A percentile compares a stretch with the other conserved stretches of the same genome.
phyloP scores from a whole-genome alignment of 768 basidiomycete species.

The Termitomyces sp. region DNA sequence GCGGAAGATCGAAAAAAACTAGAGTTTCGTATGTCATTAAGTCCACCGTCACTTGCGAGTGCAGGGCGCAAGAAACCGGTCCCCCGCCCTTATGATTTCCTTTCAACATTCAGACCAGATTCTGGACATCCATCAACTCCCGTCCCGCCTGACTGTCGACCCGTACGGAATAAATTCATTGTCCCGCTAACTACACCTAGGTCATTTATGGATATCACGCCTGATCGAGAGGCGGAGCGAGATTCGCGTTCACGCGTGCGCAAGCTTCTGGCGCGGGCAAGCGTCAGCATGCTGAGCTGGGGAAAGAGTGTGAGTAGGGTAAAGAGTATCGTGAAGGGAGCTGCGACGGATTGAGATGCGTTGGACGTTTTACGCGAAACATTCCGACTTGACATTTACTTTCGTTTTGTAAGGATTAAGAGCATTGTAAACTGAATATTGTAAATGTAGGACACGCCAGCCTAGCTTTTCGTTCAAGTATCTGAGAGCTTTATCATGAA shows the following conservation, averaged over 20 bases:
- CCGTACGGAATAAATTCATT: conserved; percentile 3
- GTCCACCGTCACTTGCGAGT: conserved; percentile 14
- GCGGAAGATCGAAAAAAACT: background rate
- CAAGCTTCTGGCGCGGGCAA: conserved; percentile 15
- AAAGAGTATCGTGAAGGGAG: conserved; percentile 4
- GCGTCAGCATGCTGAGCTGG: conserved; percentile 14
- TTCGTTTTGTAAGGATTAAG: conserved; percentile 10
- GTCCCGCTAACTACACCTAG: conserved; percentile 10
- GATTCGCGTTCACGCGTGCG: conserved; percentile 5
- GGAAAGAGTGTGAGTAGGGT: conserved; percentile 12
- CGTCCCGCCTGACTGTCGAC: conserved; percentile 9
- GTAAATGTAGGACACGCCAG: background rate
- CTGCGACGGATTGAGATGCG: background rate
- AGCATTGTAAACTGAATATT: background rate
- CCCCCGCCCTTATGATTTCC: conserved; percentile 4
- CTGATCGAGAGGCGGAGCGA: conserved; percentile 15
- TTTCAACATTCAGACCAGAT: background rate
- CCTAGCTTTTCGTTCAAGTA: background rate
- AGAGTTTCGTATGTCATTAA: conserved; percentile 3
- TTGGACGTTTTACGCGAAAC: background rate
- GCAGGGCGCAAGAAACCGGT: conserved; percentile 14
- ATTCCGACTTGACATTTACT: background rate
- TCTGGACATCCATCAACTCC: background rate
- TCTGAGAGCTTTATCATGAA: background rate
- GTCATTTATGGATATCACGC: conserved; percentile 35